A percentile compares a stretch with the other conserved stretches of the same genome.
These are phyloP conservation scores for Podospora anserina DNA, from an alignment of 495 filamentous ascomycete species.

Conservation along the genomic window DNA sequence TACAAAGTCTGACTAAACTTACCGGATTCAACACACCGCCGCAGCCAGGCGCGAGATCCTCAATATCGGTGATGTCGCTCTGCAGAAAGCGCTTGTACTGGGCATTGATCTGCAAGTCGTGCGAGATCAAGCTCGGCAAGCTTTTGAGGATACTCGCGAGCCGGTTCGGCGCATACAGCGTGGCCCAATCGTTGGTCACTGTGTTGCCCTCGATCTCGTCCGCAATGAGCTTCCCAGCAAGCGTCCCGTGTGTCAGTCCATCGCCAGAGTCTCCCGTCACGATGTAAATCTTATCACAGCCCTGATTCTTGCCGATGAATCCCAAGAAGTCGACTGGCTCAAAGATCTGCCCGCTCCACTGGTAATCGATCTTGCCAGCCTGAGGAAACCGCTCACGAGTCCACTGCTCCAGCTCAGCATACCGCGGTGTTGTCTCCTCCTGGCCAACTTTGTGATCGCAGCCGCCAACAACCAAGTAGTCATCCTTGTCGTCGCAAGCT, in stretches of 20 bases:
- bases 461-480: conserved; percentile 58
- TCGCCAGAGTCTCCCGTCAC: conserved; percentile 59
- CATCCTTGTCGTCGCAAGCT: conserved; percentile 48
- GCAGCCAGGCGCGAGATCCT: conserved; percentile 46
- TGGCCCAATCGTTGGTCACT: conserved; percentile 46
- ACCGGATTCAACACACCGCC: conserved; percentile 53
- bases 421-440: conserved; percentile 42
- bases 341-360: conserved; percentile 57
- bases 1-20: conserved; percentile 13
- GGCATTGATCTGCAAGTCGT: conserved; percentile 53
- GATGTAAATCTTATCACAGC: conserved; percentile 48
- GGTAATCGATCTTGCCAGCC: conserved; percentile 49
- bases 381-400: conserved; percentile 51
- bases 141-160: conserved; percentile 34
- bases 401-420: conserved; percentile 50
- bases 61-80: conserved; percentile 55
- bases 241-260: conserved; percentile 55
- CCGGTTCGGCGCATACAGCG: conserved; percentile 50
- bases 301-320: conserved; percentile 56
- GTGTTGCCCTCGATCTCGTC: conserved; percentile 50
- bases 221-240: conserved; percentile 52
- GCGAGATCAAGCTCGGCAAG: conserved; percentile 37
- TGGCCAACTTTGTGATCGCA: conserved; percentile 62
- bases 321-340: conserved; percentile 56
- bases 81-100: conserved; percentile 57